A percentile compares a stretch with the other conserved stretches of the same genome.
These are phyloP conservation scores for Iberis pinnata DNA, from an alignment of 345 rosid genomes.

Conservation along the genomic window DNA sequence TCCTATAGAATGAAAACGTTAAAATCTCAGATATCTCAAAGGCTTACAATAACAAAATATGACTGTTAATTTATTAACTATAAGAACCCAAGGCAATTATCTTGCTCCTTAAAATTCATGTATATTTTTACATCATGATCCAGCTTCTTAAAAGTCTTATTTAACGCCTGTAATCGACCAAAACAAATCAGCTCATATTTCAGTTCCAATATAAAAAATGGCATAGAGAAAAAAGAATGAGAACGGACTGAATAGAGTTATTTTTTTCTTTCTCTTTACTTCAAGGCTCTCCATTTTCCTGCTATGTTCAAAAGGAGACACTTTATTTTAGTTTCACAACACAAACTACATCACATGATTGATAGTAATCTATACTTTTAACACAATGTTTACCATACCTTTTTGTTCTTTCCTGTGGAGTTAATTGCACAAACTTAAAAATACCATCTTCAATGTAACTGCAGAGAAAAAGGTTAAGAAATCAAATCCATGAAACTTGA, in stretches of 20 bases:
- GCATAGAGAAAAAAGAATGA: conserved; percentile 3
- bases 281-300: conserved; percentile 94
- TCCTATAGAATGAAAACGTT: conserved; percentile 39
- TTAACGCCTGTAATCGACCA: conserved; percentile 53
- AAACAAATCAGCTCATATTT: conserved; percentile 12
- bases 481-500: not conserved
- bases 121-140: conserved; percentile 87
- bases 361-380: not conserved
- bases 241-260: too few relatives aligned
- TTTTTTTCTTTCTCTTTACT: conserved; percentile 68
- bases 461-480: conserved; percentile 26
- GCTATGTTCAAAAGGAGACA: conserved; percentile 17
- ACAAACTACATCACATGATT: conserved; percentile 8
- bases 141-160: conserved; percentile 86
- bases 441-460: conserved; percentile 73
- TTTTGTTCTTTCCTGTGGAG: conserved; percentile 89
- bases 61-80: not conserved
- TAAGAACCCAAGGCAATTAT: conserved; percentile 31
- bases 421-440: conserved; percentile 59
- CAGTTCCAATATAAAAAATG: not conserved
- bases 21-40: too few relatives aligned
- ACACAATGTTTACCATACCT: conserved; percentile 42
- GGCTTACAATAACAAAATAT: conserved; percentile 5
- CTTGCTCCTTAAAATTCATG: conserved; percentile 70
- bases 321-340: conserved; percentile 12